These are phyloP conservation scores for Prototheca cutis DNA, from an alignment of 163 green algal genomes.

Conservation along the genomic window DNA sequence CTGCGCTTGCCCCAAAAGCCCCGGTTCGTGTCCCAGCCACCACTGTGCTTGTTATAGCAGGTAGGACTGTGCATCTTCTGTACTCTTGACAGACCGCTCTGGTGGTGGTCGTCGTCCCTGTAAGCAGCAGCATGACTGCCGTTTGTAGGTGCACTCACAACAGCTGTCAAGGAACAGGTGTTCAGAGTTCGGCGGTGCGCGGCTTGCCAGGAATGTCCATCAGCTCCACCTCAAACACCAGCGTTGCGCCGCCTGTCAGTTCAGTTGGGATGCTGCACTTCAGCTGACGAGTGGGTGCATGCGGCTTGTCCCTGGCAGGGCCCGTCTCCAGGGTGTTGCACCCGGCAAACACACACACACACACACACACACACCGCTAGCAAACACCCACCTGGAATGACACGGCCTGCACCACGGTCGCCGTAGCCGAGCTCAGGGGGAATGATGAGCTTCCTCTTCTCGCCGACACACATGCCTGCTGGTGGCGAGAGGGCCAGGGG, in stretches of 20 bases:
- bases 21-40: too few relatives aligned
- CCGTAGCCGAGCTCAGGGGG: conserved; percentile 61
- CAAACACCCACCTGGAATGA: conserved; percentile 38
- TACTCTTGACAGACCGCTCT: too few relatives aligned
- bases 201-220: neutral
- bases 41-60: too few relatives aligned
- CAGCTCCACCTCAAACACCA: conserved; percentile 31
- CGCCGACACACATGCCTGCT: conserved; percentile 56
- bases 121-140: neutral
- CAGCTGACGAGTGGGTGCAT: too few relatives aligned
- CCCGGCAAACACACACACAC: too few relatives aligned
- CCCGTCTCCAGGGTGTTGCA: too few relatives aligned
- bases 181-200: neutral
- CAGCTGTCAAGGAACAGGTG: neutral
- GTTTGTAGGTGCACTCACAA: neutral
- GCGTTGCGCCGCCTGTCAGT: conserved; percentile 17
- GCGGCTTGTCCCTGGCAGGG: too few relatives aligned
- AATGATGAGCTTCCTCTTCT: conserved; percentile 71
- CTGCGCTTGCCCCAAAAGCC: too few relatives aligned
- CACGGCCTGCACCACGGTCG: conserved; percentile 43
- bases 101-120: too few relatives aligned
- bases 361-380: too few relatives aligned
- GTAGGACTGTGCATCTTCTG: too few relatives aligned
- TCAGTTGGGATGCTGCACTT: too few relatives aligned
- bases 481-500: neutral